Evolutionary conservation across 2,329 filamentous ascomycete genomes (phyloP), one percentile per base, ranked within the genome.

Genomic region (Trichoderma afroharzianum): DNA sequence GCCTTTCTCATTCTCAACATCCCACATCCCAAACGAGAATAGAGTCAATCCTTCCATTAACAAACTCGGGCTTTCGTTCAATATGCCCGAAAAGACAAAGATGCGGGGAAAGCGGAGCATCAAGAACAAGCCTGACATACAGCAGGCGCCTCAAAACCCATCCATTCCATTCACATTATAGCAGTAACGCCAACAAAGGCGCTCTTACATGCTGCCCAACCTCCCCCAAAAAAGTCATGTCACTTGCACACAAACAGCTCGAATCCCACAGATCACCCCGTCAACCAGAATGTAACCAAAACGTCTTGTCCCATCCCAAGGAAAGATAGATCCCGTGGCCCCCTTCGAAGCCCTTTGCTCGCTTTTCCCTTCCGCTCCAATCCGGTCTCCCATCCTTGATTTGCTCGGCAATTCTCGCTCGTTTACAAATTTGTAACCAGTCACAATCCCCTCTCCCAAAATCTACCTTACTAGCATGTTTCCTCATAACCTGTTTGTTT

Each of bases 51-150:
- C 47, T 21, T 53, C n/a, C 47, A 24, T 53, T 21, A 53, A 3
- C 47, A 24, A 21, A 33, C 21, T 21, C 57, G 59, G 15, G 59
- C 33, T 63, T 63, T 26, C 24, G 15, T 24, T 6, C 47, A 53
- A 53, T 53, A 53, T 53, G 47, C 59, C 59, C 33, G 33, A 63
- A 58, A 55, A 21, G 18, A 39, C 47, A 15, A 55, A 67, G 63
- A 67, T 30, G 63, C 63, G 63, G 63, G 63, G 63, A 58, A 67
- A 67, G 63, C 63, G 63, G 63, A 67, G 63, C 53, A 39, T 9
- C 63, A 6, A 36, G 50, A 64, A 36, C 63, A 53, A 53, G 63
- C 30, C 63, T 36, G 50, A 43, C 63, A 58, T 58, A 24, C 24
- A 58, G 12, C 33, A 32, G 32, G 36, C 36, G 36, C 36, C 3